Conservation (phyloP, 164 flowering plant species). For the Sedum album region DNA sequence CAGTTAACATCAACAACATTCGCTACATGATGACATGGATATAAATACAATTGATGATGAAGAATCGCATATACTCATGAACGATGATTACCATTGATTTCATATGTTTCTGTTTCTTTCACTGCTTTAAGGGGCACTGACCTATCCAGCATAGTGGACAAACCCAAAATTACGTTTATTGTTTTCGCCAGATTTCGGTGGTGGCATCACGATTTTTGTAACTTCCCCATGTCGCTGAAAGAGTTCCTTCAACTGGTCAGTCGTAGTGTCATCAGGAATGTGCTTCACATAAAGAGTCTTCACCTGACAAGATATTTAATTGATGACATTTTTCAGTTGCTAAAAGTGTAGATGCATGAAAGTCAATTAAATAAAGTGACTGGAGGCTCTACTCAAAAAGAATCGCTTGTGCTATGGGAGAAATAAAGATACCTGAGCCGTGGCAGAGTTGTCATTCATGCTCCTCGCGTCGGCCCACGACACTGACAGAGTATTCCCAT, state of each 20-base stretch:
- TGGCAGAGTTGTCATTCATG: constrained; percentile 60
- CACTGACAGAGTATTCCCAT: constrained; percentile 58
- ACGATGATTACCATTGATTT: constrained; percentile 46
- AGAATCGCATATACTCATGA: not conserved
- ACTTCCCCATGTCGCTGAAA: constrained; percentile 80
- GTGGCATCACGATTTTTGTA: constrained; percentile 76
- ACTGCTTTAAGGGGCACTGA: constrained; percentile 75
- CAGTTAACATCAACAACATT: not conserved
- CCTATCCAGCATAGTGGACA: constrained; percentile 75
- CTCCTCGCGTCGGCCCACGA: constrained; percentile 87
- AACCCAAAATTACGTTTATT: constrained; percentile 62
- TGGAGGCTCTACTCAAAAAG: not conserved
- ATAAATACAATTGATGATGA: too few relatives aligned
- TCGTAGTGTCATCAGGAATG: constrained; percentile 57
- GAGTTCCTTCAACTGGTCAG: constrained; percentile 51
- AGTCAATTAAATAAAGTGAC: not conserved
- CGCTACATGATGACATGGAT: too few relatives aligned
- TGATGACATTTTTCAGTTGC: not conserved
- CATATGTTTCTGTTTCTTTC: constrained; percentile 66
- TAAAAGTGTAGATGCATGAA: not conserved
- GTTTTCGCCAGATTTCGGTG: constrained; percentile 70
- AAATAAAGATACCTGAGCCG: constrained; percentile 8
- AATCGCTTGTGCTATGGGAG: not conserved
- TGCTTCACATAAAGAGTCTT: constrained; percentile 85
- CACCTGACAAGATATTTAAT: constrained; percentile 32